A percentile compares a stretch with the other conserved stretches of the same genome.
Evolutionary conservation across 2,329 filamentous ascomycete genomes (phyloP).

Genomic region (Neurospora sp.): DNA sequence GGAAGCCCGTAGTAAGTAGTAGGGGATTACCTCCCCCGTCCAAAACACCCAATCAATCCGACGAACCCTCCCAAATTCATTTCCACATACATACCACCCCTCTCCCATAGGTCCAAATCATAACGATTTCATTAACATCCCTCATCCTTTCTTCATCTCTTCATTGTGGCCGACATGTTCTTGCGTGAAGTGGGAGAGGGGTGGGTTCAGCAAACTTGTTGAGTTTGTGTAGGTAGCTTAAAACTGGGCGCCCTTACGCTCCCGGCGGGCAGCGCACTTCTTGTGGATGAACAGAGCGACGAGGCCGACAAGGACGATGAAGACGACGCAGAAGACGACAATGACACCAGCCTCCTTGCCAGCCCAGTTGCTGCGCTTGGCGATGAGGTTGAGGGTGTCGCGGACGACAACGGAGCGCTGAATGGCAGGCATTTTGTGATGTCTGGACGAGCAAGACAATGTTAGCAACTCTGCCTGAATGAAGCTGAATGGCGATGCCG

Average conservation of each 20-base stretch:
- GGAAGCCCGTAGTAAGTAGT: neutral
- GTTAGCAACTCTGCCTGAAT: slow-evolving; percentile 1
- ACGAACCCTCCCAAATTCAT: neutral
- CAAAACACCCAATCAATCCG: neutral
- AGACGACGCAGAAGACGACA: slow-evolving; percentile 52
- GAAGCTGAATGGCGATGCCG: neutral
- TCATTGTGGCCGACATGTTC: neutral
- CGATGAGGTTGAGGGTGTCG: slow-evolving; percentile 30
- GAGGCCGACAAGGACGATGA: slow-evolving; percentile 42
- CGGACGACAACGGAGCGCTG: slow-evolving; percentile 23
- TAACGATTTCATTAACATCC: slow-evolving; percentile 1
- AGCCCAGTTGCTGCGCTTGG: slow-evolving; percentile 52
- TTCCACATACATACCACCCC: neutral
- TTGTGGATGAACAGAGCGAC: slow-evolving; percentile 35
- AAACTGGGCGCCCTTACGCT: slow-evolving; percentile 11
- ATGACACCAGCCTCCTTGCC: slow-evolving; percentile 47
- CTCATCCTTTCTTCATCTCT: neutral
- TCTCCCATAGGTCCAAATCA: neutral
- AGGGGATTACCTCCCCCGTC: neutral
- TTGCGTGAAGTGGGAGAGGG: neutral
- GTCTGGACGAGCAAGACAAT: slow-evolving; percentile 4
- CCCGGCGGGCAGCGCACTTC: slow-evolving; percentile 23
- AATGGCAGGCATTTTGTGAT: slow-evolving; percentile 26
- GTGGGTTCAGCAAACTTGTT: neutral
- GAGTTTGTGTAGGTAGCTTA: slow-evolving; percentile 11